These are phyloP conservation scores for Bryoglossum gracile DNA, from an alignment of 495 filamentous ascomycete genomes.

Conservation along the genomic window DNA sequence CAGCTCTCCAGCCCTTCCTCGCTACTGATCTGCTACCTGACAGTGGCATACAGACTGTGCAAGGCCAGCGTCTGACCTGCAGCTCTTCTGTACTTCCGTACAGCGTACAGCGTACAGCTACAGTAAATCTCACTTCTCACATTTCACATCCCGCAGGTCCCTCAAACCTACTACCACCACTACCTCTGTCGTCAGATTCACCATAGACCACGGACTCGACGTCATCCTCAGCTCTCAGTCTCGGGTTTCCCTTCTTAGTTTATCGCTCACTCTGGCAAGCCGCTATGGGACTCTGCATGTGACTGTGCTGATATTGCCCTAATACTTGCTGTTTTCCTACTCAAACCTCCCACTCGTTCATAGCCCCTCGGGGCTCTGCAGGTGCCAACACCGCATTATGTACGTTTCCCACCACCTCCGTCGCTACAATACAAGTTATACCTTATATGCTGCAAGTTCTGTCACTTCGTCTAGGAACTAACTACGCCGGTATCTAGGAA, in stretches of 20 bases:
- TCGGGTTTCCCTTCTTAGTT: not conserved
- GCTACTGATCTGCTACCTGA: no score
- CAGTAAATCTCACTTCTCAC: no score
- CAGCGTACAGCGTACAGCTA: not conserved
- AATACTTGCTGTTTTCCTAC: slow-evolving; percentile 14
- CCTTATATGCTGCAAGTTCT: not conserved
- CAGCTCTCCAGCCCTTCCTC: no score
- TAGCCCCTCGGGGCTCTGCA: slow-evolving; percentile 23
- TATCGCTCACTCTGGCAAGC: slow-evolving; percentile 1
- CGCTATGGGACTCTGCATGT: slow-evolving; percentile 22
- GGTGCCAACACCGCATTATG: slow-evolving; percentile 26
- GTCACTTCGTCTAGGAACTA: slow-evolving; percentile 6
- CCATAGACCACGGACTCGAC: slow-evolving; percentile 8
- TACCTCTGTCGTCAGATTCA: not conserved
- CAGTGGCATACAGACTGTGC: no score
- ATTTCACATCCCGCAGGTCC: no score
- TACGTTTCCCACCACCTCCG: slow-evolving; percentile 16
- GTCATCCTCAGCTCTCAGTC: not conserved
- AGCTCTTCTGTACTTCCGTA: no score
- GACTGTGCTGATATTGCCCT: slow-evolving; percentile 11
- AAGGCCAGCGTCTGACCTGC: not conserved
- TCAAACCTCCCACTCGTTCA: slow-evolving; percentile 15
- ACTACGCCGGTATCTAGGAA: slow-evolving; percentile 55
- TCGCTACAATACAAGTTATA: not conserved
- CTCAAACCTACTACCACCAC: not conserved